These are phyloP conservation scores for Arthrobotrys iridis DNA, from an alignment of 2,329 filamentous ascomycete species.

Conservation along the genomic window DNA sequence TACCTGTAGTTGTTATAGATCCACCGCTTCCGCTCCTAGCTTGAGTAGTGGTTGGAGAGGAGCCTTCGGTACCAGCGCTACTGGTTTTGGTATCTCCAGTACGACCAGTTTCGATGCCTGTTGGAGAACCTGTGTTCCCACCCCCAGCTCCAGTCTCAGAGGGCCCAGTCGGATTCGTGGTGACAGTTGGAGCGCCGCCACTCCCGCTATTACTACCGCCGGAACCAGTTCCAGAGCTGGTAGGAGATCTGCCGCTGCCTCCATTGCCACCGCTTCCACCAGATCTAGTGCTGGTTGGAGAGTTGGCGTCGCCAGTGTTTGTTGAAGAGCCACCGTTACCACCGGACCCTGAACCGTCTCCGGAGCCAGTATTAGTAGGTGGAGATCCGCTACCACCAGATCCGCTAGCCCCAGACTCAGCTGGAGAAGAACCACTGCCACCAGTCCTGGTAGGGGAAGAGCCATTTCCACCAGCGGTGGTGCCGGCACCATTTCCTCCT, in stretches of 20 bases:
- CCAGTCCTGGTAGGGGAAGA: slow-evolving; percentile 9
- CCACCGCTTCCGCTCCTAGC: neutral
- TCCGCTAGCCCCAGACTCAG: neutral
- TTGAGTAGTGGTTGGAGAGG: neutral
- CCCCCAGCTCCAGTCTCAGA: slow-evolving; percentile 1
- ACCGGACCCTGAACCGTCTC: too few species aligned
- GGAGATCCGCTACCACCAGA: neutral
- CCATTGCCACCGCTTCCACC: neutral
- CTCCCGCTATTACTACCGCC: neutral
- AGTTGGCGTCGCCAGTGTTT: neutral
- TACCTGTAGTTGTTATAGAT: neutral
- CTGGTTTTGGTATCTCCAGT: neutral
- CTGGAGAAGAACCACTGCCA: neutral
- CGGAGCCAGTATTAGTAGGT: slow-evolving; percentile 11
- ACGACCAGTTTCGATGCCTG: neutral
- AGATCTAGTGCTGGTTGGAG: slow-evolving; percentile 10
- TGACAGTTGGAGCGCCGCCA: neutral
- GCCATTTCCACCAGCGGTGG: neutral
- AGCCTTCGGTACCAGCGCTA: neutral
- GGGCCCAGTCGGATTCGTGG: neutral
- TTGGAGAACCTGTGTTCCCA: neutral
- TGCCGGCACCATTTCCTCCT: neutral
- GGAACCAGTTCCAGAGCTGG: neutral
- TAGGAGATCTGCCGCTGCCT: slow-evolving; percentile 1
- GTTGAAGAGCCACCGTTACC: slow-evolving; percentile 19